A percentile compares a stretch with the other conserved stretches of the same genome.
These are phyloP conservation scores for Coffea canephora DNA, from an alignment of 257 asterid genomes.

Conservation along the genomic window DNA sequence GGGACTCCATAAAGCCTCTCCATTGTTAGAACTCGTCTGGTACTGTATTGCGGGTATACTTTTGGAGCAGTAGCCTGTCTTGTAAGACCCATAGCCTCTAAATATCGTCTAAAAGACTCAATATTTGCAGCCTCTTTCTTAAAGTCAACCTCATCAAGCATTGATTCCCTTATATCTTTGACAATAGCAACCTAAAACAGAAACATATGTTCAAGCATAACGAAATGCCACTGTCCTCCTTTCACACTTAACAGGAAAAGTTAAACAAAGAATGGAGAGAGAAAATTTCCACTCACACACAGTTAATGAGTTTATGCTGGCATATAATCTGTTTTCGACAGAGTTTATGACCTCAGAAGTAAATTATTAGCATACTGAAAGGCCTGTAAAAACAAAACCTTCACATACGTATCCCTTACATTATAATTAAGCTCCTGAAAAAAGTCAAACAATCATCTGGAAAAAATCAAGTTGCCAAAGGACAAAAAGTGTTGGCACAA, in stretches of 20 bases:
- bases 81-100: constrained; percentile 85
- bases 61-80: constrained; percentile 95
- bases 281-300: not conserved
- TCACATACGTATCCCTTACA: not conserved
- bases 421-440: not conserved
- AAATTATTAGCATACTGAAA: not conserved
- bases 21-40: constrained; percentile 76
- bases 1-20: constrained; percentile 99
- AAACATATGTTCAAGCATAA: not conserved
- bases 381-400: not conserved
- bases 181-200: constrained; percentile 79
- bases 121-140: constrained; percentile 84
- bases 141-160: constrained; percentile 99
- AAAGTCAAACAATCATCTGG: not conserved
- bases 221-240: not conserved
- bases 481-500: not conserved
- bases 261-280: not conserved
- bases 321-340: not conserved
- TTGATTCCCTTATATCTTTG: constrained; percentile 90
- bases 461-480: not conserved
- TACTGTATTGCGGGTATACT: constrained; percentile 67
- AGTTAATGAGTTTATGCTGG: not conserved
- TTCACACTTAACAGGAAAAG: not conserved
- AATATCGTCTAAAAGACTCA: constrained; percentile 79
- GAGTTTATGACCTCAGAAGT: not conserved